Conservation (phyloP, 345 rosid species). For the Hypericum androsaemum region DNA sequence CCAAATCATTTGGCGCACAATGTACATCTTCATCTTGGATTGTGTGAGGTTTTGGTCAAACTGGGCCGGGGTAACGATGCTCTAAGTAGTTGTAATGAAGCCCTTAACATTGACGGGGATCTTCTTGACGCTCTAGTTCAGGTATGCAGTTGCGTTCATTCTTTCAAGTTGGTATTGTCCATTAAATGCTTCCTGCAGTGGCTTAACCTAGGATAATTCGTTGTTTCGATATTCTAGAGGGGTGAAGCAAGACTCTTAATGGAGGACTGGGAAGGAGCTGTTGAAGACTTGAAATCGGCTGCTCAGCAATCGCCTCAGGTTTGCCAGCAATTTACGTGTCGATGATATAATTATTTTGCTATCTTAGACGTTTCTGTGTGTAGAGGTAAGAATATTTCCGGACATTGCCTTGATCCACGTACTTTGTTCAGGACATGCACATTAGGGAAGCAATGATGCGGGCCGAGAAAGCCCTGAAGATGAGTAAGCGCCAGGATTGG, state of each 20-base stretch:
- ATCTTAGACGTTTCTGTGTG: no score
- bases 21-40: conserved; percentile 84
- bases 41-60: conserved; percentile 83
- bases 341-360: no score
- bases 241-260: conserved; percentile 91
- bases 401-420: background rate
- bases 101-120: conserved; percentile 69
- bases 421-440: conserved; percentile 63
- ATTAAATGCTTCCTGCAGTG: background rate
- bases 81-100: conserved; percentile 68
- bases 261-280: conserved; percentile 99
- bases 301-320: conserved; percentile 90
- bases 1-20: conserved; percentile 79
- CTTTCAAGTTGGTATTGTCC: background rate
- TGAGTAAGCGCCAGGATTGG: conserved; percentile 97
- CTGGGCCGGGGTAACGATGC: conserved; percentile 97
- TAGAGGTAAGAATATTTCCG: no score
- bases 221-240: conserved; percentile 32
- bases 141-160: conserved; percentile 31
- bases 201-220: conserved; percentile 1
- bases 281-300: conserved; percentile 74
- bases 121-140: conserved; percentile 83
- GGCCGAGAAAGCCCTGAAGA: conserved; percentile 94
- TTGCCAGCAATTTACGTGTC: no score
- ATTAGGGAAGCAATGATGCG: conserved; percentile 68